Evolutionary conservation across 1,284 basidiomycete species (phyloP).

Genomic region (Puccinia hordei): DNA sequence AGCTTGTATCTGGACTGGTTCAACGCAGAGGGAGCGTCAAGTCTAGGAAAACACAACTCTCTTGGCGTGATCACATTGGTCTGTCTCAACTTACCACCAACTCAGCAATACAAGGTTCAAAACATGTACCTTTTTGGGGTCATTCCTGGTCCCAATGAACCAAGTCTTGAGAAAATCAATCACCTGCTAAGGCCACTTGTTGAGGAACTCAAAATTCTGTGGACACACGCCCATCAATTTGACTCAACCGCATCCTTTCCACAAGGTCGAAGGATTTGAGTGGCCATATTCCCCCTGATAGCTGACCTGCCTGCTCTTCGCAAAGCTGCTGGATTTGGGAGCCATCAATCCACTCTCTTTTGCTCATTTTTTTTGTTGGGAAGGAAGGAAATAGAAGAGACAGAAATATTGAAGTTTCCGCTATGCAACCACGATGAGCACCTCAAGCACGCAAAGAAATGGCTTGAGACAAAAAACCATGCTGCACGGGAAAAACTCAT

Average conservation of each 20-base stretch:
- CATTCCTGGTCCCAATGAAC: constrained; percentile 3
- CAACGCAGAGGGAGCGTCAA: too few relatives aligned
- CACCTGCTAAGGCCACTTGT: neutral
- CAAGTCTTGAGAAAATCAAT: constrained; percentile 2
- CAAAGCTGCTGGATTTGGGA: neutral
- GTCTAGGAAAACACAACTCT: neutral
- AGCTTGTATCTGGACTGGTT: constrained; percentile 7
- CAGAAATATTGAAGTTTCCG: neutral
- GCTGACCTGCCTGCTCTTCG: constrained; percentile 15
- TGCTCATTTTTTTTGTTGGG: too few relatives aligned
- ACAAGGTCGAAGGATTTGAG: neutral
- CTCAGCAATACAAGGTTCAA: neutral
- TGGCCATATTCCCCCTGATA: constrained; percentile 17
- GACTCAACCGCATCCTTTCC: neutral
- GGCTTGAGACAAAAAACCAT: neutral
- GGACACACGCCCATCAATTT: constrained; percentile 13
- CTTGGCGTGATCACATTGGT: constrained; percentile 6
- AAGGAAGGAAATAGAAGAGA: too few relatives aligned
- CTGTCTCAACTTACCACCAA: constrained; percentile 17
- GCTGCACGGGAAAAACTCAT: neutral
- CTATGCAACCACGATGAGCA: neutral
- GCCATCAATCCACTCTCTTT: too few relatives aligned
- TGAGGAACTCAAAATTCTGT: constrained; percentile 11
- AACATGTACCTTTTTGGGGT: constrained; percentile 14
- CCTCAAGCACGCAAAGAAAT: neutral